Evolutionary conservation across 306 rosid species (phyloP), one percentile per base, ranked within the genome.

Genomic region (Pachyrhizus erosus): DNA sequence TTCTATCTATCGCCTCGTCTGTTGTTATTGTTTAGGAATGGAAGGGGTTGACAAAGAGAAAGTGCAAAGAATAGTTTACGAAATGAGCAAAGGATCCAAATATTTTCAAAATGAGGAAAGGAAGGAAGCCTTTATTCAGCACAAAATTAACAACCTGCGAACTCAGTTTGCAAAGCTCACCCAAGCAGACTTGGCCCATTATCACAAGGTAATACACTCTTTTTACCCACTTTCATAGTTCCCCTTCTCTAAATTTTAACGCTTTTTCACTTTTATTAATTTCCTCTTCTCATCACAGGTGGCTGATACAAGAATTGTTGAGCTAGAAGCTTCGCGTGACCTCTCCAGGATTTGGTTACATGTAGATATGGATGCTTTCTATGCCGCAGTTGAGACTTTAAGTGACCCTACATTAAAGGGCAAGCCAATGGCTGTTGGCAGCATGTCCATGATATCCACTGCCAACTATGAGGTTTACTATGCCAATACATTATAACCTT

Each of bases 321-420:
- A 96, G 83, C 88, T 93, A 9, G 99, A 96, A 89, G 88, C 85
- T 76, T 79, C 85, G 8, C 96, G 94, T 73, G 93, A 93, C 80
- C 89, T 96, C 40, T 93, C 96, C 12, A 92, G 94, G 87, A 81
- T 87, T 82, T 96, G 99, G 99, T 80, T 96, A 83, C 98, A 96
- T 86, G 94, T 96, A 40, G 99, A 93, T 83, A 96, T 96, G 99
- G 99, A 96, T 91, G 99, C 98, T 83, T 96, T 96, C 83, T 96
- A 93, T 84, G 98, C 97, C 1, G 99, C 99, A 14, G 98, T 89
- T n/a, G 98, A 96, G 86, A 93, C 99, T 37, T 84, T 96, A 80
- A 89, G 94, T 72, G 88, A 93, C 39, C 96, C 97, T 57, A 64
- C 81, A 0, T 79, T 96, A 37, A 86, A 85, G 79, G 97, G 93